phyloP scores from a whole-genome alignment of 257 asterid species.

The Sherardia arvensis region DNA sequence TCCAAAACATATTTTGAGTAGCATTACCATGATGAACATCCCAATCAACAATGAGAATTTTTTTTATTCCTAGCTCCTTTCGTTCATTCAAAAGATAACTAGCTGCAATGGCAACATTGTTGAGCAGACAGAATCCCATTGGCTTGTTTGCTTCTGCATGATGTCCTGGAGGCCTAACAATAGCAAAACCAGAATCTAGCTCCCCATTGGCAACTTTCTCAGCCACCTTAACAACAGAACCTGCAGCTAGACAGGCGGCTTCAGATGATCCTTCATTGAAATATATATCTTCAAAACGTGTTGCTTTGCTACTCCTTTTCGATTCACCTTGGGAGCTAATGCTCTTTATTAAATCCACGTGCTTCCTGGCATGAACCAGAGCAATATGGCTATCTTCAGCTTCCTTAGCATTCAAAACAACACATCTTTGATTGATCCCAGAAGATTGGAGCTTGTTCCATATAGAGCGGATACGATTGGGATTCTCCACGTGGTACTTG shows the following conservation, averaged over 20 bases:
- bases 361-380: slow-evolving; percentile 65
- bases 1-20: slow-evolving; percentile 83
- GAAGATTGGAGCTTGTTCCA: slow-evolving; percentile 67
- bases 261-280: slow-evolving; percentile 83
- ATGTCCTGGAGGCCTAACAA: slow-evolving; percentile 98
- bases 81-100: slow-evolving; percentile 62
- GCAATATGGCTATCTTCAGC: slow-evolving; percentile 57
- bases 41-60: slow-evolving; percentile 92
- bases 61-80: slow-evolving; percentile 62
- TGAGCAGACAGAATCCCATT: slow-evolving; percentile 93
- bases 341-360: slow-evolving; percentile 49
- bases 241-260: slow-evolving; percentile 91
- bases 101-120: slow-evolving; percentile 85
- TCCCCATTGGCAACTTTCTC: slow-evolving; percentile 84
- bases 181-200: slow-evolving; percentile 78
- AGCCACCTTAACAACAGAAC: slow-evolving; percentile 80
- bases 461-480: slow-evolving; percentile 63
- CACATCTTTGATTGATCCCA: slow-evolving; percentile 61
- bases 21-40: slow-evolving; percentile 99
- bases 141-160: slow-evolving; percentile 83
- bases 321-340: slow-evolving; percentile 43
- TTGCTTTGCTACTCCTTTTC: slow-evolving; percentile 36
- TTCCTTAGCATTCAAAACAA: slow-evolving; percentile 51
- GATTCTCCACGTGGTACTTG: slow-evolving; percentile 62
- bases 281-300: slow-evolving; percentile 62